phyloP scores from a whole-genome alignment of 352 stramenopile species.

The Phytophthora uliginosa region DNA sequence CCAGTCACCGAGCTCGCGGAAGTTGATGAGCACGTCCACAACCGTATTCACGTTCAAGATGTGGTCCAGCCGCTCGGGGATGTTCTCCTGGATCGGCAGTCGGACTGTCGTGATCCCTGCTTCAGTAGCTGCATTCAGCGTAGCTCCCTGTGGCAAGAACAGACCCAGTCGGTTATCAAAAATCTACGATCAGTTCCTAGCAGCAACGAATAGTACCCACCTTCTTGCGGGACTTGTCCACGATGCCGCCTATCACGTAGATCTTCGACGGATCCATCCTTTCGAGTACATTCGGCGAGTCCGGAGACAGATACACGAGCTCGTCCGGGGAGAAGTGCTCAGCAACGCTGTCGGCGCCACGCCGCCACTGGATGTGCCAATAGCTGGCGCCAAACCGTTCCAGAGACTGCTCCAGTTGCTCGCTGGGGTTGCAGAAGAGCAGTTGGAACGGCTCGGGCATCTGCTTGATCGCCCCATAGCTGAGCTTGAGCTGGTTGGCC shows the following conservation, averaged over 20 bases:
- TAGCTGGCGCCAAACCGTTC: constrained; percentile 69
- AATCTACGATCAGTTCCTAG: not conserved
- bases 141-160: constrained; percentile 48
- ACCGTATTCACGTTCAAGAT: constrained; percentile 89
- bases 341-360: constrained; percentile 35
- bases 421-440: constrained; percentile 67
- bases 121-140: constrained; percentile 57
- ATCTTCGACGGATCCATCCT: constrained; percentile 72
- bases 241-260: constrained; percentile 87
- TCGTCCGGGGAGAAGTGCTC: constrained; percentile 46
- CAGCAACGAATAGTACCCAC: constrained; percentile 19
- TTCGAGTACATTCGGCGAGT: constrained; percentile 72
- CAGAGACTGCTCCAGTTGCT: constrained; percentile 55
- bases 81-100: constrained; percentile 81
- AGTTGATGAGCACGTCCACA: constrained; percentile 74
- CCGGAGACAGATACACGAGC: constrained; percentile 83
- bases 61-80: constrained; percentile 73
- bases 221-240: constrained; percentile 85
- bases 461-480: constrained; percentile 71
- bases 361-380: constrained; percentile 73
- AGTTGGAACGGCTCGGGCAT: constrained; percentile 80
- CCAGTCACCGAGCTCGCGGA: constrained; percentile 62
- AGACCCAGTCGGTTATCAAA: not conserved
- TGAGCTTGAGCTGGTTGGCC: constrained; percentile 81
- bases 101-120: constrained; percentile 65